Percentiles rank a stretch among this genome's conserved stretches.
These are phyloP conservation scores for Parmelia sp. DNA, from an alignment of 495 filamentous ascomycete species.

Conservation along the genomic window DNA sequence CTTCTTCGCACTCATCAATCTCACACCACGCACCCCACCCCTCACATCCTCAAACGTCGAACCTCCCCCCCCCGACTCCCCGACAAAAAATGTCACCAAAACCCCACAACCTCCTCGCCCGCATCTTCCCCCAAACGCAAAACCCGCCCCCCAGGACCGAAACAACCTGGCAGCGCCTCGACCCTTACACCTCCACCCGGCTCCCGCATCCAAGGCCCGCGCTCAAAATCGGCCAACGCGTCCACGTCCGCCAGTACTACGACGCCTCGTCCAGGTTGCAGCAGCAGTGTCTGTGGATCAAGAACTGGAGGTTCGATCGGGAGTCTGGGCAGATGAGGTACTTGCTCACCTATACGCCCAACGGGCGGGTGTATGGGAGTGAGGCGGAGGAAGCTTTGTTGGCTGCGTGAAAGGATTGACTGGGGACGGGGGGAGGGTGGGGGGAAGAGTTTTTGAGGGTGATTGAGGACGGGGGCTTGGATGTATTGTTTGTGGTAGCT, in stretches of 20 bases:
- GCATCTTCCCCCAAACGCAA: background rate
- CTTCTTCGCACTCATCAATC: no score
- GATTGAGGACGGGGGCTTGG: no score
- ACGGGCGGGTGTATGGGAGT: background rate
- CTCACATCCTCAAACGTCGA: background rate
- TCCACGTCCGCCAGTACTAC: background rate
- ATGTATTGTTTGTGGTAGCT: background rate
- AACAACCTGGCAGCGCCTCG: background rate
- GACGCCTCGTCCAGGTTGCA: background rate
- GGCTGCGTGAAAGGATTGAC: background rate
- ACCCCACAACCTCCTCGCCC: background rate
- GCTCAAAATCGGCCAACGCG: background rate
- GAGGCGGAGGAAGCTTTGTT: background rate
- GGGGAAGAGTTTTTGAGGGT: background rate
- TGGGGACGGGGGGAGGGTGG: background rate
- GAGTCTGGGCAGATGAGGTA: background rate
- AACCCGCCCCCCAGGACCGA: background rate
- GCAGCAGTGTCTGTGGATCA: background rate
- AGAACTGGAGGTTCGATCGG: background rate
- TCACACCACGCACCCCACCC: background rate
- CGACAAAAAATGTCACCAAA: background rate
- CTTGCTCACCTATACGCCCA: background rate
- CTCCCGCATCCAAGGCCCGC: background rate
- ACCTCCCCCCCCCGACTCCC: background rate
- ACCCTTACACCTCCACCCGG: background rate